Conservation (phyloP, 148 eudicot genomes). For the Pharnaceum exiguum region DNA sequence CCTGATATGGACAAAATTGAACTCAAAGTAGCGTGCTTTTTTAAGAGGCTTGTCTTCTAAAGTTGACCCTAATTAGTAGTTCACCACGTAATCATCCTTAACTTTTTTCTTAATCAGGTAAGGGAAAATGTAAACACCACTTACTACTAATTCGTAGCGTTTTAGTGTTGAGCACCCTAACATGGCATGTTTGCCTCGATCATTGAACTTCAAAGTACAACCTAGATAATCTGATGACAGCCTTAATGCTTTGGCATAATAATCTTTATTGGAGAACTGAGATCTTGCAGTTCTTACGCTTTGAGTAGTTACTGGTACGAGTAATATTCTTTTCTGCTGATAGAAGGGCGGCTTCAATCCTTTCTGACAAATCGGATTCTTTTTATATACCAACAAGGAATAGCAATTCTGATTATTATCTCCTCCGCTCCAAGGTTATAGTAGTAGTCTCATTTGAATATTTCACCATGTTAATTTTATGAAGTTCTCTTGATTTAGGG, state of each 20-base stretch:
- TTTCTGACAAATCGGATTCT: no score
- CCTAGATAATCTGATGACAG: conserved; percentile 24
- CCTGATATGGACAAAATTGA: conserved; percentile 21
- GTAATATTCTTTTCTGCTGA: no score
- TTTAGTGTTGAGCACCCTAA: conserved; percentile 30
- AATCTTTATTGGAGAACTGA: neutral
- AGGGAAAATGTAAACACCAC: conserved; percentile 7
- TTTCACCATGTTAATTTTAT: no score
- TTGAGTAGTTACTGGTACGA: no score
- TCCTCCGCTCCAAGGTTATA: no score
- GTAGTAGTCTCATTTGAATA: no score
- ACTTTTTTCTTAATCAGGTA: conserved; percentile 27
- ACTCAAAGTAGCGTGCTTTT: neutral
- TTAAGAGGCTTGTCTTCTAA: conserved; percentile 9
- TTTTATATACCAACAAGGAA: no score
- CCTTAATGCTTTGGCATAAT: conserved; percentile 3
- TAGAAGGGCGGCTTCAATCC: no score
- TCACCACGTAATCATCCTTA: conserved; percentile 22
- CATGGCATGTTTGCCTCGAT: conserved; percentile 38
- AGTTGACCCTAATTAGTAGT: conserved; percentile 5
- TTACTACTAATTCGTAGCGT: no score
- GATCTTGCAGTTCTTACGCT: no score
- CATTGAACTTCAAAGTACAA: conserved; percentile 27
- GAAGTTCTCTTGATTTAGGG: no score
- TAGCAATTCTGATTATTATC: no score